Conservation (phyloP, 129 eudicot species). For the Lonicera japonica region DNA sequence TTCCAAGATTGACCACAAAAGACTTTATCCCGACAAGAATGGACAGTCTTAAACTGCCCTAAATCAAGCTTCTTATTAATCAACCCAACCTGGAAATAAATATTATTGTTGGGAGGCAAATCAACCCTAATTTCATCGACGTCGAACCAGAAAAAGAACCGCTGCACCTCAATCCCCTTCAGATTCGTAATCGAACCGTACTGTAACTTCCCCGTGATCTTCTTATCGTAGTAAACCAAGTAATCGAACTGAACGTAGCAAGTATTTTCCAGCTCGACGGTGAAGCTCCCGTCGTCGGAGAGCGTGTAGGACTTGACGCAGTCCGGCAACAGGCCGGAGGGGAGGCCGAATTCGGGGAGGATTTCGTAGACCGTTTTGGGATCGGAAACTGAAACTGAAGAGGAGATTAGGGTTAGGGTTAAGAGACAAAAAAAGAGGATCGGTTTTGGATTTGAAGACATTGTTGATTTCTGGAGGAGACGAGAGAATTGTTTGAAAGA, state of each 20-base stretch:
- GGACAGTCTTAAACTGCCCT: conserved; percentile 70
- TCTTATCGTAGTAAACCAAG: conserved; percentile 62
- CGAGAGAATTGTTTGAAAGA: too few relatives aligned
- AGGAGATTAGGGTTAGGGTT: conserved; percentile 10
- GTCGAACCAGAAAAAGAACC: conserved; percentile 59
- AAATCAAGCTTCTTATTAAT: conserved; percentile 77
- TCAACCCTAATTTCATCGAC: conserved; percentile 90
- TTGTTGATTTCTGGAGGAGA: not conserved
- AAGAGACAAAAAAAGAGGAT: conserved; percentile 15
- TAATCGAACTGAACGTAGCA: conserved; percentile 85
- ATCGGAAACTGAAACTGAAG: conserved; percentile 1
- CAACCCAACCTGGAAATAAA: conserved; percentile 78
- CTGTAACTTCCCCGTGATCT: conserved; percentile 57
- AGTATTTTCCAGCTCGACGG: conserved; percentile 43
- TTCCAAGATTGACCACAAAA: conserved; percentile 26
- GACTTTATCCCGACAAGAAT: conserved; percentile 47
- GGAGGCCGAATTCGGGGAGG: conserved; percentile 66
- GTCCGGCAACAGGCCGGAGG: conserved; percentile 74
- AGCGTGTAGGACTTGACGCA: conserved; percentile 63
- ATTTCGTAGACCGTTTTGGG: conserved; percentile 56
- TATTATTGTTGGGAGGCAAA: conserved; percentile 65
- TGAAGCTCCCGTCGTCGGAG: conserved; percentile 56
- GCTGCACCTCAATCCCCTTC: conserved; percentile 70
- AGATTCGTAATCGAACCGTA: conserved; percentile 68
- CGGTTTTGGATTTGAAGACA: conserved; percentile 11